These are phyloP conservation scores for Fonsecaea nubica DNA, from an alignment of 2,329 filamentous ascomycete genomes.

Conservation along the genomic window DNA sequence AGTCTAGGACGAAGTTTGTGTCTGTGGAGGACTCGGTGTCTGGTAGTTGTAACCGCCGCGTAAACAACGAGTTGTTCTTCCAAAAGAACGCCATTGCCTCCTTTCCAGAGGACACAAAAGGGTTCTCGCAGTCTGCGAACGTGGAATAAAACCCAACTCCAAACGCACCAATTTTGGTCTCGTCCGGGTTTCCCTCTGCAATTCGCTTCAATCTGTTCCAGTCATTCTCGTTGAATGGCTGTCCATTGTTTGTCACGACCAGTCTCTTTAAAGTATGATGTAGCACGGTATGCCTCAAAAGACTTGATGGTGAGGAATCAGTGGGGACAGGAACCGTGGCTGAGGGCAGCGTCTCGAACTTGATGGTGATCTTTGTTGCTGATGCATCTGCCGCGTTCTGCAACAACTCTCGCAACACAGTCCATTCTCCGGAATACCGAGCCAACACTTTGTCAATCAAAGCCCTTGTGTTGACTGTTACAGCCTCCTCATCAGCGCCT, in stretches of 20 bases:
- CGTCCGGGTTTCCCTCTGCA: conserved; percentile 97
- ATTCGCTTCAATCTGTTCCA: conserved; percentile 95
- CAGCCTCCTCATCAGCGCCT: conserved; percentile 91
- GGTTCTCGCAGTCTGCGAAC: conserved; percentile 96
- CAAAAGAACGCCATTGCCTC: conserved; percentile 99
- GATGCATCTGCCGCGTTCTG: conserved; percentile 98
- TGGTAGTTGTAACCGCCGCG: conserved; percentile 78
- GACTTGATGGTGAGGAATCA: conserved; percentile 70
- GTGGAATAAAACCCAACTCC: conserved; percentile 99
- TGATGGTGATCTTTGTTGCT: conserved; percentile 85
- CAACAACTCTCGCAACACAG: conserved; percentile 84
- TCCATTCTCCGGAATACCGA: conserved; percentile 95
- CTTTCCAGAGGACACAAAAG: conserved; percentile 89
- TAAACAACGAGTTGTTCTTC: conserved; percentile 98
- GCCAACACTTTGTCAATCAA: conserved; percentile 98
- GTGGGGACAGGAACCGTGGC: conserved; percentile 72
- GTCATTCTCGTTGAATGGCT: conserved; percentile 85
- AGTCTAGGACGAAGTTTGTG: conserved; percentile 94
- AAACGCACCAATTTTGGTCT: conserved; percentile 98
- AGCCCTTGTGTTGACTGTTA: conserved; percentile 95
- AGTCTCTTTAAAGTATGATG: conserved; percentile 86
- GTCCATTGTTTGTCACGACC: conserved; percentile 91
- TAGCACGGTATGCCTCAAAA: conserved; percentile 80
- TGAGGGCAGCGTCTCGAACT: conserved; percentile 89
- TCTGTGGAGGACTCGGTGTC: conserved; percentile 69